Base-by-base conservation (phyloP, 176 grass and related monocot genomes). In the Musa acuminata region DNA sequence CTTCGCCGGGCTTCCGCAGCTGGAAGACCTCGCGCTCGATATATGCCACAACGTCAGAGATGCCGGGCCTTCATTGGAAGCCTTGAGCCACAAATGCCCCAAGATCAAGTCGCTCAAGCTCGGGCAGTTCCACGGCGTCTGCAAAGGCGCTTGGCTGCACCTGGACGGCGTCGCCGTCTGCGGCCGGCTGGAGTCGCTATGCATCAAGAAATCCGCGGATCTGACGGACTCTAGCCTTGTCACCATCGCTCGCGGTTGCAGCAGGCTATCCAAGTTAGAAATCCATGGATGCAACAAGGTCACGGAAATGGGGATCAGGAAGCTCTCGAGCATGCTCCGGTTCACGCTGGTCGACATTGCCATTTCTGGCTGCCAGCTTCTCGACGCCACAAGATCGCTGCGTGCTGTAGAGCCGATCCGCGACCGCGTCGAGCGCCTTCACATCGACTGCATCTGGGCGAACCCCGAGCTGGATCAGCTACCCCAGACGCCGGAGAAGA, bases 131-230 rank as follows among this genome's bases (percentile, higher is more conserved):
- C 91, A 89, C 57, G 86, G 96, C 1, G 27, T 99, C 20, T 99
- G 96, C 71, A 91, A 80, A 78, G 91, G 87, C 35, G 26, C 79
- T 3, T 95, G 84, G 83, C 52, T 86, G 64, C 81, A 99, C 82
- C 87, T 99, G 12, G 88, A 99, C 16, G 96, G 96, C 13, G 79
- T 99, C 55, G 76, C 96, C 8, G 91, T 99, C 24, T 94, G 91
- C 17, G 96, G 96, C 2, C 87, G 83, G 2, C 71, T 99, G 80
- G 84, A 89, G 67, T 84, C 86, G 0, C 86, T 99, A 3, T 86
- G 76, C 81, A 75, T 99, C 13, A 94, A 91, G 82, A 82, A 87
- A 1, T 99, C 86, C 62, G 54, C 78, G 23, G 96, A 99, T 89
- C 87, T 99, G 72, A 83, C 84, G 1, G 84, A 99, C n/a, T 70